phyloP scores from a whole-genome alignment of 257 asterid species.

The Euphrasia confusa region DNA sequence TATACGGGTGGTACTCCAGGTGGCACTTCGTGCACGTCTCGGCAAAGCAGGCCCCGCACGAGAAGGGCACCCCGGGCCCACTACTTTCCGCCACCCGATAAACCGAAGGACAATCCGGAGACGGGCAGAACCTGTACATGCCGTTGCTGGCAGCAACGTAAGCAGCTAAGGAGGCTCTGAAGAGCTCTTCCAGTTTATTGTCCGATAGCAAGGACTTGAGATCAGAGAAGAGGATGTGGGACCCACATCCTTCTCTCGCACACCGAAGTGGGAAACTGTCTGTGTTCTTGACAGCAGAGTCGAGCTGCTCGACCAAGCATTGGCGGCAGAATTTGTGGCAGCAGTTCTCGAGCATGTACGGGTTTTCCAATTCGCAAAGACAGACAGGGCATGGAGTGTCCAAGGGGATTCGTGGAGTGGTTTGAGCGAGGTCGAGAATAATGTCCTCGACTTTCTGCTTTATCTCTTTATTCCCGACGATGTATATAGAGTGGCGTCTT shows the following conservation, averaged over 20 bases:
- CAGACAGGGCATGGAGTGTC: slow-evolving; percentile 66
- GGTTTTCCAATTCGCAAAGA: slow-evolving; percentile 70
- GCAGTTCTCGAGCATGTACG: slow-evolving; percentile 65
- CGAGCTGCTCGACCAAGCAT: slow-evolving; percentile 80
- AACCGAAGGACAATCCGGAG: slow-evolving; percentile 90
- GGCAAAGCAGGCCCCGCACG: slow-evolving; percentile 65
- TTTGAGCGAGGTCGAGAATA: slow-evolving; percentile 43
- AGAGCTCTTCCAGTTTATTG: slow-evolving; percentile 77
- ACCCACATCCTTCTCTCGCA: slow-evolving; percentile 43
- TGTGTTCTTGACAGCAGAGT: slow-evolving; percentile 53
- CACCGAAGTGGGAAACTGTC: slow-evolving; percentile 70
- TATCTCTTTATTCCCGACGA: slow-evolving; percentile 53
- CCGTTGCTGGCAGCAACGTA: slow-evolving; percentile 68
- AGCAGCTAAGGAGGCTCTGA: slow-evolving; percentile 66
- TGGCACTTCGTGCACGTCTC: slow-evolving; percentile 93
- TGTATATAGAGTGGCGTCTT: slow-evolving; percentile 54
- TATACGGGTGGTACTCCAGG: slow-evolving; percentile 64
- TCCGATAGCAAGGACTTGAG: slow-evolving; percentile 44
- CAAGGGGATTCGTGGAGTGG: slow-evolving; percentile 23
- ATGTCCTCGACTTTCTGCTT: slow-evolving; percentile 58
- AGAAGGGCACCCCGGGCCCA: slow-evolving; percentile 30
- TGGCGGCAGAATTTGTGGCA: slow-evolving; percentile 58
- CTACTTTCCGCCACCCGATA: slow-evolving; percentile 45
- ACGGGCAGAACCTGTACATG: slow-evolving; percentile 72
- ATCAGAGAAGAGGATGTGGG: slow-evolving; percentile 53